Conservation (phyloP, 2,329 filamentous ascomycete species). For the Curvularia spicifera region DNA sequence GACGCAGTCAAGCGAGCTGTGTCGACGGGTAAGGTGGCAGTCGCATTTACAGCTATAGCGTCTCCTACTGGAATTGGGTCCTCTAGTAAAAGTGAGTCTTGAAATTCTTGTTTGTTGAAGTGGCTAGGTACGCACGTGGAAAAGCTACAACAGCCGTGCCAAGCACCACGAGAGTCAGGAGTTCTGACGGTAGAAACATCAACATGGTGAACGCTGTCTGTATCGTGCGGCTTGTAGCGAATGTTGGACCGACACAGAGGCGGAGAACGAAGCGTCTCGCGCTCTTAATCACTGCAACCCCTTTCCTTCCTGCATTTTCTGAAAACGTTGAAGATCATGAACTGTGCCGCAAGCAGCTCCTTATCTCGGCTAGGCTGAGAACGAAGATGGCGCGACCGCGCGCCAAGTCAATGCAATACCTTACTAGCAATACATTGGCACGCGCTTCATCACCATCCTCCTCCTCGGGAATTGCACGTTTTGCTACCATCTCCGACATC, state of each 20-base stretch:
- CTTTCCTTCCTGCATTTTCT: slow-evolving; percentile 2
- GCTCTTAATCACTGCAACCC: neutral
- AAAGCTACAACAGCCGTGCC: slow-evolving; percentile 15
- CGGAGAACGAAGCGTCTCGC: neutral
- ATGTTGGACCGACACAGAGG: neutral
- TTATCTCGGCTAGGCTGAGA: slow-evolving; percentile 12
- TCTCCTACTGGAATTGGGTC: slow-evolving; percentile 11
- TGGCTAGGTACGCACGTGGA: slow-evolving; percentile 16
- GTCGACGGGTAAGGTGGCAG: slow-evolving; percentile 5
- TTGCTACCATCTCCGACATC: neutral
- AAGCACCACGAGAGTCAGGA: slow-evolving; percentile 25
- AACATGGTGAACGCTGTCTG: slow-evolving; percentile 10
- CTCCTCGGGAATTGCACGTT: neutral
- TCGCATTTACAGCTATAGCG: slow-evolving; percentile 9
- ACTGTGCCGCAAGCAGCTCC: slow-evolving; percentile 8
- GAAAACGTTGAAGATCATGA: slow-evolving; percentile 7
- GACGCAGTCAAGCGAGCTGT: neutral
- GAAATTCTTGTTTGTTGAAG: neutral
- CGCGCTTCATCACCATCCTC: neutral
- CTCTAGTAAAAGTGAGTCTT: slow-evolving; percentile 7
- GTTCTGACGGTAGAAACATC: slow-evolving; percentile 19
- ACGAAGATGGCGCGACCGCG: slow-evolving; percentile 4
- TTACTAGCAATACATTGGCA: neutral
- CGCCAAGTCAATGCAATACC: slow-evolving; percentile 8
- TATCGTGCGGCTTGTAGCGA: neutral